Conservation (phyloP, 352 stramenopile species). For the Thalassiosira allenii region DNA sequence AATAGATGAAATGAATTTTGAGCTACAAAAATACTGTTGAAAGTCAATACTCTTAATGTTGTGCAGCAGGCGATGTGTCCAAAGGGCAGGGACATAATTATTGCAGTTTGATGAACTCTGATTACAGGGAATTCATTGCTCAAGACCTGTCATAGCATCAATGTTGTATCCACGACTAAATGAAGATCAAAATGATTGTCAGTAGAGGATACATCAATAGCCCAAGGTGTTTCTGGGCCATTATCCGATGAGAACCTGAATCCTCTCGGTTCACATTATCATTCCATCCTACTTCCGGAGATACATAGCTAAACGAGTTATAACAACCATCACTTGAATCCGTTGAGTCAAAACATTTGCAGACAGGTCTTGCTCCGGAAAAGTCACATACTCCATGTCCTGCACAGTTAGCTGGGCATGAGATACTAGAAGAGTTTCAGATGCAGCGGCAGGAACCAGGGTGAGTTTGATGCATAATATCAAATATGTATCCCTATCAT, state of each 20-base stretch:
- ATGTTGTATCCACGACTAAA: no score
- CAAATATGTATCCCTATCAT: no score
- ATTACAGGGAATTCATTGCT: not conserved
- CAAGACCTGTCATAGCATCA: no score
- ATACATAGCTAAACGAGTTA: conserved; percentile 20
- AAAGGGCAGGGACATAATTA: no score
- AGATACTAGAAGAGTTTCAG: conserved; percentile 27
- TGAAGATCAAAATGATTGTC: no score
- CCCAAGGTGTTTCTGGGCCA: not conserved
- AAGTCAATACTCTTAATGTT: no score
- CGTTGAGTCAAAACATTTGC: conserved; percentile 35
- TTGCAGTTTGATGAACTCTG: not conserved
- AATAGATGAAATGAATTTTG: no score
- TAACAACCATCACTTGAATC: conserved; percentile 37
- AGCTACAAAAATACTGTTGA: no score
- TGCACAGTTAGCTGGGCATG: conserved; percentile 35
- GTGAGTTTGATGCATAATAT: no score
- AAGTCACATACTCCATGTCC: conserved; percentile 40
- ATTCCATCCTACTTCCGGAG: conserved; percentile 27
- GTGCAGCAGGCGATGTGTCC: no score
- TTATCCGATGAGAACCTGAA: not conserved
- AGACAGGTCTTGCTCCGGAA: conserved; percentile 14
- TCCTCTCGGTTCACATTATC: not conserved
- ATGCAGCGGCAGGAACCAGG: no score
- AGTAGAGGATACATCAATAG: no score